Evolutionary conservation across 352 stramenopile species (phyloP), one percentile per base, ranked within the genome.

Genomic region (Phytophthora citrophthora): DNA sequence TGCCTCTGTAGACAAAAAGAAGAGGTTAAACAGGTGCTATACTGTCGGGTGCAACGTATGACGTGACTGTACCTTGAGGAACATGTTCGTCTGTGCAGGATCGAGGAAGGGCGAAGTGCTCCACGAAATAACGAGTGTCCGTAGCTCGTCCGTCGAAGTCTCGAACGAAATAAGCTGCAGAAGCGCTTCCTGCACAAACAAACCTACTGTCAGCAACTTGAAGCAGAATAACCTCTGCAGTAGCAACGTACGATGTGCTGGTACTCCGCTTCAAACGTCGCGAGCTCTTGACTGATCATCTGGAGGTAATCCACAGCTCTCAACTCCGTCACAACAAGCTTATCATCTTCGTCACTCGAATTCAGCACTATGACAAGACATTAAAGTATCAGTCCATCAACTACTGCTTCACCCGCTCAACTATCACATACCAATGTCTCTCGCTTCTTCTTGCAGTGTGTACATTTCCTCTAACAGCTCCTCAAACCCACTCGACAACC

Each of bases 81-180:
- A 90, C 9, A 46, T 60, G 16, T 62, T 70, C 11, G 68, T 84
- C 41, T 79, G 68, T 27, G 64, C 68, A 13, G 78, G 74, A 36
- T 93, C 73, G 12, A 93, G 69, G 50, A 94, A 94, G 2, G 86
- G 83, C 20, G 86, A 92, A 32, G 86, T 92, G 47, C 78, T 93
- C 79, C 86, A 92, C 9, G 84, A 93, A 39, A 92, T 91, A 11
- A 89, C 73, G 38, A 91, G 86, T n/a, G 86, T 90, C 13, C 80
- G 83, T 46, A 93, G 64, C 64, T 89, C 66, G 54, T 89, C 81
- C 15, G 74, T 89, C 16, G 86, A 81, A 18, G 79, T 89, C 12
- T 86, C 70, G 60, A 94, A 94, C 18, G 82, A 76, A 36, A 94
- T 77, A 39, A 85, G 79, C 16, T 67, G 68, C 60, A 94, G 48